A percentile compares a stretch with the other conserved stretches of the same genome.
phyloP scores from a whole-genome alignment of 2,329 filamentous ascomycete species.

The Colletotrichum scovillei region DNA sequence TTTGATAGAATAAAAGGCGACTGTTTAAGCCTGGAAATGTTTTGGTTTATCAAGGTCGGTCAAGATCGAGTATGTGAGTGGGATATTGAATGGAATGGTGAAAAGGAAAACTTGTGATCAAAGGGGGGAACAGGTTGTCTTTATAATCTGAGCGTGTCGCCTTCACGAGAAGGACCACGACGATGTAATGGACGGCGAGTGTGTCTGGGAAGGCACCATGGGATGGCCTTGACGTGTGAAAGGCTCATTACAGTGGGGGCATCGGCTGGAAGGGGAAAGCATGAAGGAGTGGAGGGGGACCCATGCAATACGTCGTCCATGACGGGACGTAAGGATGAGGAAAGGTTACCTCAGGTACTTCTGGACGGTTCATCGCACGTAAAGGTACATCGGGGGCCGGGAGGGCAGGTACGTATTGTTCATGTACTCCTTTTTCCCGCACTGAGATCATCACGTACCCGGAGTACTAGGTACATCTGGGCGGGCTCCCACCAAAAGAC shows the following conservation, averaged over 20 bases:
- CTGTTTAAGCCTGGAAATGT: not conserved
- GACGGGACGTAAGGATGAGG: not conserved
- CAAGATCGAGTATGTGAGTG: not conserved
- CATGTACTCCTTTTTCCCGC: not conserved
- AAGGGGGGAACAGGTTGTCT: slow-evolving; percentile 8
- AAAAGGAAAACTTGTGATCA: rapidly evolving
- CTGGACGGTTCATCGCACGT: not conserved
- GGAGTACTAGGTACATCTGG: not conserved
- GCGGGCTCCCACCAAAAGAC: not conserved
- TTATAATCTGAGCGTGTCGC: slow-evolving; percentile 30
- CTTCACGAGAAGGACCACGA: slow-evolving; percentile 28
- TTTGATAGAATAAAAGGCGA: not conserved
- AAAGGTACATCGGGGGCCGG: not conserved
- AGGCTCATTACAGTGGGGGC: slow-evolving; percentile 31
- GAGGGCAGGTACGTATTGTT: not conserved
- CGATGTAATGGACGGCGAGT: slow-evolving; percentile 29
- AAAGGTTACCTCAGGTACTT: not conserved
- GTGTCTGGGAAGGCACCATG: slow-evolving; percentile 11
- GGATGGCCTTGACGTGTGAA: slow-evolving; percentile 35
- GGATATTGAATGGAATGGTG: not conserved
- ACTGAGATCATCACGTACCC: not conserved
- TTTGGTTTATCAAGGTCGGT: not conserved
- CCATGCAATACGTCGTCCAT: slow-evolving; percentile 23
- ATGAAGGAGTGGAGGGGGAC: slow-evolving; percentile 28
- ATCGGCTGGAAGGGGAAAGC: slow-evolving; percentile 30